Percentiles rank a stretch among this genome's conserved stretches.
These are phyloP conservation scores for Piper longum DNA, from an alignment of 164 flowering plant species.

Conservation along the genomic window DNA sequence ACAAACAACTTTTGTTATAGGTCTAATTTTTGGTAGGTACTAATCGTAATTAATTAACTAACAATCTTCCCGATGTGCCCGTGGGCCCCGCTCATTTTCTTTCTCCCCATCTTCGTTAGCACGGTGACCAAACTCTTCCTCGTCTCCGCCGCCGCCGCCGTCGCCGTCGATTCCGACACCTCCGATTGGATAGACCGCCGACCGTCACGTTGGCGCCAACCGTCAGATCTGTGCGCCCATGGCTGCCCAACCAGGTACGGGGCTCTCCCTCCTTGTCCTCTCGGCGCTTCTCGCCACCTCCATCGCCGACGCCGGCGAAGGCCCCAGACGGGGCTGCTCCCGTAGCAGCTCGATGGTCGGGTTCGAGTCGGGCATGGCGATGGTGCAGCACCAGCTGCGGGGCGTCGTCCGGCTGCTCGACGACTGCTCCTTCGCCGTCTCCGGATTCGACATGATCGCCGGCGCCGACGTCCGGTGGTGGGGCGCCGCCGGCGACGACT, in stretches of 20 bases:
- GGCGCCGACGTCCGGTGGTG: slow-evolving; percentile 83
- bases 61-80: no score
- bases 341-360: slow-evolving; percentile 22
- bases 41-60: no score
- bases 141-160: no score
- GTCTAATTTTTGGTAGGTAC: no score
- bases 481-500: slow-evolving; percentile 53
- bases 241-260: slow-evolving; percentile 1
- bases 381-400: slow-evolving; percentile 76
- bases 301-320: neutral
- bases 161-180: neutral
- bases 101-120: no score
- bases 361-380: slow-evolving; percentile 44
- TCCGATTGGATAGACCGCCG: neutral
- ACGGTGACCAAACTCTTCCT: neutral
- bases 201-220: neutral
- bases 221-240: neutral
- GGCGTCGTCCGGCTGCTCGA: slow-evolving; percentile 44
- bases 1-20: no score
- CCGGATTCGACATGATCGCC: slow-evolving; percentile 66
- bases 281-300: neutral
- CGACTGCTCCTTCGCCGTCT: slow-evolving; percentile 69
- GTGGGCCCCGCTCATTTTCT: no score
- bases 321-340: neutral
- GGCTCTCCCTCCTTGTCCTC: neutral